phyloP scores from a whole-genome alignment of 2,329 filamentous ascomycete genomes.

The Juglanconis oblonga region DNA sequence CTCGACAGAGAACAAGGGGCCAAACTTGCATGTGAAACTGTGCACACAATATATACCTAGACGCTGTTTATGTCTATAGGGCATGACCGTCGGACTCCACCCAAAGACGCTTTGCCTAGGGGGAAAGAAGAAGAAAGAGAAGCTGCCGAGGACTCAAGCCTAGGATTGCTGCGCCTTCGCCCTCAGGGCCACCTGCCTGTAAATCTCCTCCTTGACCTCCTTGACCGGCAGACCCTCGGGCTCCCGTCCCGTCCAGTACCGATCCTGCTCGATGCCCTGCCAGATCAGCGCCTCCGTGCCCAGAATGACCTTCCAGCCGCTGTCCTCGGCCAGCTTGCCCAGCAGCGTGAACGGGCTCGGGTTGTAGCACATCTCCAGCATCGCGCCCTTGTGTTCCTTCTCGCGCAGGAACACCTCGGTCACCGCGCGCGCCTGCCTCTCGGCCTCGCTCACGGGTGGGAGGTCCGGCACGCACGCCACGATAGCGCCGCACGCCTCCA shows the following conservation, averaged over 20 bases:
- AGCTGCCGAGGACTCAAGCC: too few species aligned
- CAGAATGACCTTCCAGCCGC: constrained; percentile 71
- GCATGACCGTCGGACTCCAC: too few species aligned
- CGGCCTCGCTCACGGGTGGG: constrained; percentile 61
- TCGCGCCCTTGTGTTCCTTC: constrained; percentile 58
- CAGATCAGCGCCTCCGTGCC: constrained; percentile 77
- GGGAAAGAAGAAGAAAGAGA: too few species aligned
- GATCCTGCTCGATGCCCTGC: constrained; percentile 69
- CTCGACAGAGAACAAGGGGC: too few species aligned
- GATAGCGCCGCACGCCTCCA: constrained; percentile 63
- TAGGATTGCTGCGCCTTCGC: constrained; percentile 21
- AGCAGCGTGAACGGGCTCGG: constrained; percentile 68
- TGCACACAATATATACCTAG: not conserved
- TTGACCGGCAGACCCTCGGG: constrained; percentile 58
- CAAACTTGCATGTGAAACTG: too few species aligned
- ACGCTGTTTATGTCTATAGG: not conserved
- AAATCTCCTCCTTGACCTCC: constrained; percentile 53
- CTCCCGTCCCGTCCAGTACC: constrained; percentile 62
- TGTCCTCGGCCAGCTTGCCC: constrained; percentile 55
- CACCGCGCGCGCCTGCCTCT: constrained; percentile 58
- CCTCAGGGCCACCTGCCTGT: constrained; percentile 23
- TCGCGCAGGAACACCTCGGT: constrained; percentile 42
- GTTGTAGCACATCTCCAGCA: constrained; percentile 84
- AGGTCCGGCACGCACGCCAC: constrained; percentile 76
- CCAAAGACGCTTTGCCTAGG: too few species aligned